Evolutionary conservation across 1,284 basidiomycete species (phyloP), one percentile per base, ranked within the genome.

Genomic region (Cystobasidium pallidum): DNA sequence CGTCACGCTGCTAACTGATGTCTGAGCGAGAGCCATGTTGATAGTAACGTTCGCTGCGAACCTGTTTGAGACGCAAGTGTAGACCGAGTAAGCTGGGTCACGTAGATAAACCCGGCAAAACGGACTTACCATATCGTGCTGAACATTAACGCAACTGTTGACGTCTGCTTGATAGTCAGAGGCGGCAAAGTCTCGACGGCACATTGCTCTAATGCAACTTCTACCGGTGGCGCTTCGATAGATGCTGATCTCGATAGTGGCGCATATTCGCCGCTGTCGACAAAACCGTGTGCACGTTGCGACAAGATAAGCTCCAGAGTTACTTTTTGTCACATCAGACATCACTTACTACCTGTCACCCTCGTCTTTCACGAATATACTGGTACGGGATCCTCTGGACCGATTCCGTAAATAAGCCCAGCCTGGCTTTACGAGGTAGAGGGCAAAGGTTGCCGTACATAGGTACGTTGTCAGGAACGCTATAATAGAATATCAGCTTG

Each of bases 11-110:
- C 92, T 91, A 28, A 96, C 94, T 77, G 88, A 92, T 1, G 94
- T 96, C 80, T 88, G 90, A 43, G 86, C 88, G 57, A 96, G 84
- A 11, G 90, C 85, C 0, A 88, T 88, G 80, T 94, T 95, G 54
- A 94, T 82, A 7, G 88, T 82, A 91, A 92, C 96, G 79, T 96
- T 96, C 21, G 94, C 94, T 49, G 88, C 84, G 78, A 96, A 95
- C 92, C 92, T 67, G 55, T 28, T 7, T n/a, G 19, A 3, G 43
- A 15, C 11, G 19, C 8, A 17, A 8, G 11, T n/a, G 3, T 45
- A 4, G 3, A 15, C 43, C 3, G 39, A 45, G n/a, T 45, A 8
- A 45, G 43, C 43, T 17, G 3, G n/a, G 36, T 39, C 6, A 93
- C 83, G 17, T 52, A 24, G 32, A 32, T 28, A 49, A 26, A 3